Base-by-base conservation (phyloP, 768 basidiomycete species). In the Leucocoprinus birnbaumii region DNA sequence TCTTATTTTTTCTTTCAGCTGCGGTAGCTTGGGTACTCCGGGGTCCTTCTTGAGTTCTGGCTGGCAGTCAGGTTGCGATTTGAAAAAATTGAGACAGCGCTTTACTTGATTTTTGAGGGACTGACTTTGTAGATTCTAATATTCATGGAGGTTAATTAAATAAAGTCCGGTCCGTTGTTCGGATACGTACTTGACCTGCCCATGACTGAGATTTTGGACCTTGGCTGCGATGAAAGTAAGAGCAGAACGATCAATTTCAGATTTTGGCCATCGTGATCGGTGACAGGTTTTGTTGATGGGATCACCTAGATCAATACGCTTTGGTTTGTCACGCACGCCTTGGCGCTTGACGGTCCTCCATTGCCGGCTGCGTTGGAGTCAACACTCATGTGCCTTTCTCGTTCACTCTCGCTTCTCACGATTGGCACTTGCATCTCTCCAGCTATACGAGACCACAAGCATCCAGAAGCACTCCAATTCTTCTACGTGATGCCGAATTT, bases 31-130 rank as follows among this genome's bases (percentile, higher is more conserved):
- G 5, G 94, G 94, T 2, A 97, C 74, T 16, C 93, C 94, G 34
- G 90, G 89, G 67, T 96, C 94, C 65, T 91, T 94, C 71, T 89
- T 93, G 38, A 93, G 73, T 65, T 89, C 91, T 93, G 45, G 21
- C 19, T 19, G n/a, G 55, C 24, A 51, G 37, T 49, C 18, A 34
- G 35, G 35, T 24, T 34, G n/a, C 5, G 34, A 22, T 50, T 51
- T 26, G 11, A 13, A 7, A 42, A 26, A 51, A n/a, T 13, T 58
- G 9, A 25, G 21, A 38, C 48, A 24, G 50, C 22, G 53, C 60
- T 74, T 59, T 26, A 76, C 76, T 77, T 48, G 73, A 64, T 61
- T 73, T 75, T 11, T 71, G 63, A 24, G 78, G 76, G 14, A 81
- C 63, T 67, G 63, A 1, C 68, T 63, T 59, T 74, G 75, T 59